Evolutionary conservation across 257 asterid species (phyloP).

Genomic region (Solanum lycopersicoides): DNA sequence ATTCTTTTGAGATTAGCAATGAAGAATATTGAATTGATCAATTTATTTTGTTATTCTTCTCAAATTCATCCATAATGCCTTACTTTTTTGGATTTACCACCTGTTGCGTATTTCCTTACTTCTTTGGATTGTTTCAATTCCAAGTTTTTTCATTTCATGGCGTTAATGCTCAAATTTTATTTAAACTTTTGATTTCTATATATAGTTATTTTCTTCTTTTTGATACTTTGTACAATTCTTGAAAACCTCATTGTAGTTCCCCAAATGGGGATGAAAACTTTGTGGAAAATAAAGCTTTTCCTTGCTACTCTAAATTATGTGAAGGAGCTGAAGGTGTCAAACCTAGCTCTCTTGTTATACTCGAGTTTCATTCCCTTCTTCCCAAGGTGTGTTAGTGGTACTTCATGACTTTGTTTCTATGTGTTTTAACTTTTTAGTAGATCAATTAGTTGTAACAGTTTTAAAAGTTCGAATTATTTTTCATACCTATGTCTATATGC

Average conservation of each 20-base stretch:
- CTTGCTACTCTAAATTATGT: constrained; percentile 62
- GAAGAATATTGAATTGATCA: too few relatives aligned
- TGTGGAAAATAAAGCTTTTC: constrained; percentile 96
- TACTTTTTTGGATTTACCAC: not conserved
- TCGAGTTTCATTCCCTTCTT: constrained; percentile 96
- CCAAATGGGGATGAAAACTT: constrained; percentile 93
- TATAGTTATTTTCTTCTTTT: not conserved
- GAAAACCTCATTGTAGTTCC: constrained; percentile 39
- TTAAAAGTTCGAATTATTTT: not conserved
- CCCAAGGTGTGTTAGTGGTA: constrained; percentile 61
- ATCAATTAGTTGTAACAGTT: not conserved
- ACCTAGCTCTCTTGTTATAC: constrained; percentile 87
- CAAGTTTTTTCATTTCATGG: not conserved
- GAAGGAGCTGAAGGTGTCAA: constrained; percentile 80
- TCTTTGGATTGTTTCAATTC: not conserved
- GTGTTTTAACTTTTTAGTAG: not conserved
- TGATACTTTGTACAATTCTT: constrained; percentile 4
- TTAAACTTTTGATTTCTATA: not conserved
- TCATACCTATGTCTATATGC: not conserved
- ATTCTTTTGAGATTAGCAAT: too few relatives aligned
- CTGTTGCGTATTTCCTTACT: not conserved
- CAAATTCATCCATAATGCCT: too few relatives aligned
- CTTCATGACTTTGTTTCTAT: constrained; percentile 8
- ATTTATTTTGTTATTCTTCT: too few relatives aligned
- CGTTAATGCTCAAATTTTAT: not conserved